Evolutionary conservation across 495 filamentous ascomycete species (phyloP).

Genomic region (Aeminium ludgeri): DNA sequence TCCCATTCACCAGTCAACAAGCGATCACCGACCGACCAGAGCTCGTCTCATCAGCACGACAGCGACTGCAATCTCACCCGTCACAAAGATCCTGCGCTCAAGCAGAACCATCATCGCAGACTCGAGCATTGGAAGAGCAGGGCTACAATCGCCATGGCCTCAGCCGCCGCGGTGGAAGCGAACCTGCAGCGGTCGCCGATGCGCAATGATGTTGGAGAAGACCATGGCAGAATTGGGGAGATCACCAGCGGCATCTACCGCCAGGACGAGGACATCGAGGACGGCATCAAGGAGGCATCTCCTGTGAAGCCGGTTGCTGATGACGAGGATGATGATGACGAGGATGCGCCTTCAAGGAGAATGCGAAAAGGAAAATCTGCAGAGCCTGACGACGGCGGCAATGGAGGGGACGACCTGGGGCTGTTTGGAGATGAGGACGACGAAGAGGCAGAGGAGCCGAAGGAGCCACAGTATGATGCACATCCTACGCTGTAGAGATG

Average conservation of each 20-base stretch:
- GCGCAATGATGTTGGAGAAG: conserved; percentile 17
- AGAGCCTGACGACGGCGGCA: no score
- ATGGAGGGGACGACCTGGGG: not conserved
- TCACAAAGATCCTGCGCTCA: no score
- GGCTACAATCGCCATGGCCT: no score
- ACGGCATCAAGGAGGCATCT: conserved; percentile 6
- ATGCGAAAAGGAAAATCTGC: no score
- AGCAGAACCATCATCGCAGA: no score
- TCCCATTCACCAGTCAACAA: no score
- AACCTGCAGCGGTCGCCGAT: conserved; percentile 10
- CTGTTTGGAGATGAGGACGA: conserved; percentile 11
- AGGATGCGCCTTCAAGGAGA: conserved; percentile 12
- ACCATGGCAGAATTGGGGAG: conserved; percentile 15
- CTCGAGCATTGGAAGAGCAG: no score
- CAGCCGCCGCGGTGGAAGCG: conserved; percentile 18
- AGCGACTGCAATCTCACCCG: no score
- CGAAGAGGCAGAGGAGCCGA: conserved; percentile 9
- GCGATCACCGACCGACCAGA: no score
- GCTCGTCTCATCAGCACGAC: no score
- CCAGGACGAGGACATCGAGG: conserved; percentile 4
- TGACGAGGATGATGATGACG: conserved; percentile 17
- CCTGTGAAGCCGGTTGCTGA: no score
- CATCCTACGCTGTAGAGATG: conserved; percentile 9
- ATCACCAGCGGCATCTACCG: conserved; percentile 11
- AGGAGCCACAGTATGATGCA: conserved; percentile 14